Evolutionary conservation across 345 rosid species (phyloP).

Genomic region (Psidium guajava): DNA sequence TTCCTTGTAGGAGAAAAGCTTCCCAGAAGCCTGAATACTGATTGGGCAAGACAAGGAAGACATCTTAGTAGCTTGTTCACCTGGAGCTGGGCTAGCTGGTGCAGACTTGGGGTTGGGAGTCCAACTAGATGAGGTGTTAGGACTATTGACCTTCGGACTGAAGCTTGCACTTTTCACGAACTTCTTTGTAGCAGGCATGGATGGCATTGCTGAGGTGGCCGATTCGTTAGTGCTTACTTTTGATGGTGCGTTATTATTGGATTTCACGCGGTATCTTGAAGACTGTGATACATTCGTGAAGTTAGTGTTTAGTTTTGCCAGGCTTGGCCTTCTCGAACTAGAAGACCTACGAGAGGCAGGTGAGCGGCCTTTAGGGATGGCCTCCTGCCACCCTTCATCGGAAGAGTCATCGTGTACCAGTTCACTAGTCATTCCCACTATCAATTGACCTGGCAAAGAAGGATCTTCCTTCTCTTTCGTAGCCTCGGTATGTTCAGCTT

Average conservation of each 20-base stretch:
- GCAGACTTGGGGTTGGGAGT: slow-evolving; percentile 38
- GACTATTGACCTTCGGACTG: slow-evolving; percentile 43
- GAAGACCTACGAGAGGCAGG: slow-evolving; percentile 58
- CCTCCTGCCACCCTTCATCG: slow-evolving; percentile 99
- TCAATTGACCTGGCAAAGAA: slow-evolving; percentile 24
- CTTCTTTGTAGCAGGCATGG: slow-evolving; percentile 39
- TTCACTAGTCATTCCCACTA: slow-evolving; percentile 18
- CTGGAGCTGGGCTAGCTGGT: slow-evolving; percentile 33
- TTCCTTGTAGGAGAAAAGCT: slow-evolving; percentile 90
- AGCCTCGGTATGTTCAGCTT: slow-evolving; percentile 33
- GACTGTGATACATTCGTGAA: slow-evolving; percentile 57
- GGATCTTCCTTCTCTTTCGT: slow-evolving; percentile 38
- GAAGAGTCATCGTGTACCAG: slow-evolving; percentile 37
- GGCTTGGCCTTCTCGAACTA: slow-evolving; percentile 62
- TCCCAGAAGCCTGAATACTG: slow-evolving; percentile 70
- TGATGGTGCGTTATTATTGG: slow-evolving; percentile 50
- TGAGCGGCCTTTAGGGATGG: slow-evolving; percentile 80
- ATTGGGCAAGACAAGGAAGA: slow-evolving; percentile 35
- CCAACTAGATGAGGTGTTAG: slow-evolving; percentile 22
- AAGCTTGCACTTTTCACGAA: slow-evolving; percentile 63
- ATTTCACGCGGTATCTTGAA: slow-evolving; percentile 59
- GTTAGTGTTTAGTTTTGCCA: slow-evolving; percentile 84
- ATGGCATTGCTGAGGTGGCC: slow-evolving; percentile 27
- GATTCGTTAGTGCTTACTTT: slow-evolving; percentile 38
- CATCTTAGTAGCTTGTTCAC: slow-evolving; percentile 44